Evolutionary conservation across 1,139 yeast genomes (phyloP).

Genomic region (Yamadazyma conglobata): DNA sequence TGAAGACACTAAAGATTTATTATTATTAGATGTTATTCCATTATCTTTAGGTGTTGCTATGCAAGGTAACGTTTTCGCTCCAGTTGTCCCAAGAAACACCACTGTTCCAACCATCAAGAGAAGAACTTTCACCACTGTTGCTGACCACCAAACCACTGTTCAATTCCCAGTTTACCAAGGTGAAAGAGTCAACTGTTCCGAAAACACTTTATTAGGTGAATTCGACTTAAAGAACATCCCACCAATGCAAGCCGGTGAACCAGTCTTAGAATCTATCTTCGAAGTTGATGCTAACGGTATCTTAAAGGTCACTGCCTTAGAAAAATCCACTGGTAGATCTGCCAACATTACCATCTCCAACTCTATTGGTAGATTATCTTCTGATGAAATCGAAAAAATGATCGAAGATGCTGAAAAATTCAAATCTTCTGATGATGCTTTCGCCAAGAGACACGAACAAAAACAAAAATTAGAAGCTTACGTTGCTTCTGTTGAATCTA

Average conservation of each 20-base stretch:
- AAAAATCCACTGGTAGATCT: constrained; percentile 98
- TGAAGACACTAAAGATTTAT: constrained; percentile 73
- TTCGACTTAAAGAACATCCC: constrained; percentile 95
- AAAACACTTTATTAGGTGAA: constrained; percentile 92
- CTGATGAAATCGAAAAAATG: constrained; percentile 98
- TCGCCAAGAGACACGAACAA: constrained; percentile 99
- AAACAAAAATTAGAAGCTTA: constrained; percentile 99
- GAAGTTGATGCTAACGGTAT: constrained; percentile 95
- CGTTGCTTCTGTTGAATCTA: constrained; percentile 95
- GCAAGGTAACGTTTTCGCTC: constrained; percentile 97
- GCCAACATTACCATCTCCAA: constrained; percentile 99
- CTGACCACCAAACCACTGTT: constrained; percentile 96
- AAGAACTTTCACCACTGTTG: constrained; percentile 94
- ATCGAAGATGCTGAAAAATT: constrained; percentile 97
- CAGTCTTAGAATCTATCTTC: constrained; percentile 94
- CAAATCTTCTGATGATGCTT: constrained; percentile 98
- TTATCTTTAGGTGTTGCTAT: constrained; percentile 95
- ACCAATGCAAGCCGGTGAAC: constrained; percentile 98
- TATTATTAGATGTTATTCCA: constrained; percentile 89
- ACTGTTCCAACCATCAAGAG: constrained; percentile 97
- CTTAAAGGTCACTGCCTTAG: constrained; percentile 98
- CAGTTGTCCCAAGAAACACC: constrained; percentile 93
- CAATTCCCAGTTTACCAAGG: constrained; percentile 96
- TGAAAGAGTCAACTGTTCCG: constrained; percentile 94
- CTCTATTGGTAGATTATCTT: constrained; percentile 98